These are phyloP conservation scores for Capillidium heterosporum DNA, from an alignment of 371 early-diverging fungal species.

Conservation along the genomic window DNA sequence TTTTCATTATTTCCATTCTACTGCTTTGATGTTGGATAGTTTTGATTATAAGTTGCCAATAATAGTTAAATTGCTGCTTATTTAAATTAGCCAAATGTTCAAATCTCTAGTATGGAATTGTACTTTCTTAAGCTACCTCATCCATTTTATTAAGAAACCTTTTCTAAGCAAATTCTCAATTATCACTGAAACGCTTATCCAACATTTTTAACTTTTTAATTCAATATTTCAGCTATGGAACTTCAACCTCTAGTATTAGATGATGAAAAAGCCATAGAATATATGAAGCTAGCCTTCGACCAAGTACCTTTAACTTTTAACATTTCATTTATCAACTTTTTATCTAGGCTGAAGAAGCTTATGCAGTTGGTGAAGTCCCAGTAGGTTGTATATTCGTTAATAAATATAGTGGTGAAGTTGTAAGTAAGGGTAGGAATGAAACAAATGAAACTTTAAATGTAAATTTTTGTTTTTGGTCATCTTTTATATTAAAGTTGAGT, in stretches of 20 bases:
- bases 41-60: too few relatives aligned
- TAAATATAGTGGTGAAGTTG: slow-evolving; percentile 24
- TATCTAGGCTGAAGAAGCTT: slow-evolving; percentile 73
- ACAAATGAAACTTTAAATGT: slow-evolving; percentile 80
- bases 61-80: too few relatives aligned
- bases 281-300: neutral
- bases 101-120: too few relatives aligned
- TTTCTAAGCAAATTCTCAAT: too few relatives aligned
- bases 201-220: too few relatives aligned
- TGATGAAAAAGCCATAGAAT: neutral
- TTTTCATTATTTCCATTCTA: too few relatives aligned
- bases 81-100: too few relatives aligned
- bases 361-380: slow-evolving; percentile 79
- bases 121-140: too few relatives aligned
- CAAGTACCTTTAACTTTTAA: neutral
- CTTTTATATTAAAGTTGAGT: slow-evolving; percentile 6
- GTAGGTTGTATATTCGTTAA: slow-evolving; percentile 96
- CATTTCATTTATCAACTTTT: neutral
- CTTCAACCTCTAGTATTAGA: neutral
- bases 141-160: too few relatives aligned
- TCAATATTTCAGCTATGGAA: too few relatives aligned
- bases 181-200: too few relatives aligned
- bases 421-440: slow-evolving; percentile 59
- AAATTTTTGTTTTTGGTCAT: slow-evolving; percentile 10
- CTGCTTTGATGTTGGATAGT: too few relatives aligned